Base-by-base conservation (phyloP, 2,329 filamentous ascomycete genomes). In the Aspergillus sp. region DNA sequence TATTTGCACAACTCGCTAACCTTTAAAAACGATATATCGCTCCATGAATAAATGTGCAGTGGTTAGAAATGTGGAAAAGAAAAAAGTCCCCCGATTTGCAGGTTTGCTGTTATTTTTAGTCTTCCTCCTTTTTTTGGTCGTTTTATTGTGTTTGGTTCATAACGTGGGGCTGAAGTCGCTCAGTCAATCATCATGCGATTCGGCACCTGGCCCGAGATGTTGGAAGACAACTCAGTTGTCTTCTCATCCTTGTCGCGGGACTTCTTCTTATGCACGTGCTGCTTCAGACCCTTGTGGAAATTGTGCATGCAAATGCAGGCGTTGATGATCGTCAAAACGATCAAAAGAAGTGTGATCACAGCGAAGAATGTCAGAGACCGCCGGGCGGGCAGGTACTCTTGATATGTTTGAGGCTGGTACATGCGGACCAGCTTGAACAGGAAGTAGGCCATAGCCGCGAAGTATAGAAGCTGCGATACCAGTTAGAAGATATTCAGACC, bases 351-450 rank as follows among this genome's bases (percentile, higher is more conserved):
- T 43, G 95, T 97, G 70, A 99, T 89, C 64, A 97, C 88, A 55
- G 95, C 94, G 72, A 99, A 99, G 61, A 92, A 91, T 5, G 94
- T 97, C 72, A 99, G 83, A 15, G 91, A 94, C 72, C 90, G 90
- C 63, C 89, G 87, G 39, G 95, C 94, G 4, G 94, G 89, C 55
- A 83, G 74, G 80, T 98, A 99, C 65, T 87, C 82, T 1, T 74
- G 57, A 55, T 74, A 75, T 67, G 87, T 85, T 47, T 75, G 75
- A 10, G 85, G 80, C 68, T 90, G 87, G 78, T 96, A 99, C 87
- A 99, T 99, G 74, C 95, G 91, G 61, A 95, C 90, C 57, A 99
- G 87, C 84, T 99, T 99, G 86, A 97, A 99, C 74, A 97, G 85
- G 82, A 99, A 99, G 81, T 98, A 99, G 59, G 89, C 91, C 66